A percentile compares a stretch with the other conserved stretches of the same genome.
These are phyloP conservation scores for Buxus sempervirens DNA, from an alignment of 164 flowering plant genomes.

Conservation along the genomic window DNA sequence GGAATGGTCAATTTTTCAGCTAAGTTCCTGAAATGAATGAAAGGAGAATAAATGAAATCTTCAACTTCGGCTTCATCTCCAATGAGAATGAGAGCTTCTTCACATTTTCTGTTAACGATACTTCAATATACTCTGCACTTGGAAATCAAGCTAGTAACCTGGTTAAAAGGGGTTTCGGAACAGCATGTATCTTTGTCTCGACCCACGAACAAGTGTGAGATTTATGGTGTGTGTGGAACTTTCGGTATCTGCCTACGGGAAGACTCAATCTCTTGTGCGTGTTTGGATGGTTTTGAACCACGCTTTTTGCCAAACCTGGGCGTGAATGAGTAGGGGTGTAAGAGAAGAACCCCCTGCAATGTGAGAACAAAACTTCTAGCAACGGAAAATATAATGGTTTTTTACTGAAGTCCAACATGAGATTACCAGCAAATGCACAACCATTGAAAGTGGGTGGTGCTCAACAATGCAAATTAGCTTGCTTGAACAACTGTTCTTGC, in stretches of 20 bases:
- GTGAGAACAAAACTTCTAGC: background rate
- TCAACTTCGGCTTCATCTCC: slow-evolving; percentile 2
- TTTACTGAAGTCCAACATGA: background rate
- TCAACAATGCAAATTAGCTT: slow-evolving; percentile 18
- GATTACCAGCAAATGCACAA: background rate
- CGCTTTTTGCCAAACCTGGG: background rate
- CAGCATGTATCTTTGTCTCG: background rate
- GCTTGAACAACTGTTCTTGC: slow-evolving; percentile 30
- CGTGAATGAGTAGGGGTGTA: background rate
- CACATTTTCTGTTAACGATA: background rate
- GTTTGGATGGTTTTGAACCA: slow-evolving; percentile 8
- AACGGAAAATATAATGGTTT: background rate
- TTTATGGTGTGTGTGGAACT: background rate
- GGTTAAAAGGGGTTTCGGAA: background rate
- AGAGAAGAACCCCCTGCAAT: background rate
- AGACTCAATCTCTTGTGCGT: background rate
- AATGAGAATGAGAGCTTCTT: slow-evolving; percentile 8
- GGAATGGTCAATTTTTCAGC: slow-evolving; percentile 3
- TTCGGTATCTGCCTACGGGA: background rate
- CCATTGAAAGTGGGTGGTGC: background rate
- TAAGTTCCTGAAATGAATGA: slow-evolving; percentile 8
- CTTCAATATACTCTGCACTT: no score
- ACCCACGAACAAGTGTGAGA: background rate
- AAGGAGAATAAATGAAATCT: background rate
- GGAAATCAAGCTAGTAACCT: background rate